Conservation (phyloP, 2,329 filamentous ascomycete genomes). For the Aspergillus sp. region DNA sequence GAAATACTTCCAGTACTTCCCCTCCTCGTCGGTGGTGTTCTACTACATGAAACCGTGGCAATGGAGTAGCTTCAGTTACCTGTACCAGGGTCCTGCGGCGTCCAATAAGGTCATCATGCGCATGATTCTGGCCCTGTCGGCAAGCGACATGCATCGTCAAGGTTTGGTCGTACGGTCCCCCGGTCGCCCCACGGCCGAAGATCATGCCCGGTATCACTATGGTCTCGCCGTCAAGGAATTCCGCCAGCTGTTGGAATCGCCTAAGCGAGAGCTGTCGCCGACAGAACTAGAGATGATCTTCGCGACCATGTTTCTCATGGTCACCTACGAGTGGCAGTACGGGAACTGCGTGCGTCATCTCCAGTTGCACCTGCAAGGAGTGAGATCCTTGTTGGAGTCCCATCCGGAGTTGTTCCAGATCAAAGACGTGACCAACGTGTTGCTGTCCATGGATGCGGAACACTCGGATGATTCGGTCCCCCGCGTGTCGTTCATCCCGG, state of each 20-base stretch:
- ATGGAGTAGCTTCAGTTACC: conserved; percentile 38
- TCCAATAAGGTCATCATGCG: conserved; percentile 39
- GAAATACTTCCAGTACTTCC: conserved; percentile 35
- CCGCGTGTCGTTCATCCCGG: conserved; percentile 34
- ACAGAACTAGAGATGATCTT: conserved; percentile 35
- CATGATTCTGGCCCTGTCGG: conserved; percentile 38
- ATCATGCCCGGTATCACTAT: conserved; percentile 35
- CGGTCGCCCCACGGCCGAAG: conserved; percentile 28
- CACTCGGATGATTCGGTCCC: conserved; percentile 10
- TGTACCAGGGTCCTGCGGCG: conserved; percentile 35
- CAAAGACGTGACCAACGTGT: conserved; percentile 29
- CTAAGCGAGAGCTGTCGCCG: conserved; percentile 24
- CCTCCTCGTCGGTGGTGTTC: conserved; percentile 32
- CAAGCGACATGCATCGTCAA: conserved; percentile 37
- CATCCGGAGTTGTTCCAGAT: conserved; percentile 32
- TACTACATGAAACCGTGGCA: conserved; percentile 39
- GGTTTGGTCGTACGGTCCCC: conserved; percentile 25
- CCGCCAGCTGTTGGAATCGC: conserved; percentile 32
- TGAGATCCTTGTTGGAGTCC: conserved; percentile 35
- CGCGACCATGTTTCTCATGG: conserved; percentile 37
- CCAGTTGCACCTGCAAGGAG: conserved; percentile 36
- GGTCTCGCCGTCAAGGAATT: conserved; percentile 38
- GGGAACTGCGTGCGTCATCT: conserved; percentile 34
- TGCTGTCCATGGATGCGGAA: conserved; percentile 21
- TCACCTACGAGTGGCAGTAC: conserved; percentile 37